Evolutionary conservation across 2,329 filamentous ascomycete species (phyloP), one percentile per base, ranked within the genome.

Genomic region (Pseudogymnoascus sp.): DNA sequence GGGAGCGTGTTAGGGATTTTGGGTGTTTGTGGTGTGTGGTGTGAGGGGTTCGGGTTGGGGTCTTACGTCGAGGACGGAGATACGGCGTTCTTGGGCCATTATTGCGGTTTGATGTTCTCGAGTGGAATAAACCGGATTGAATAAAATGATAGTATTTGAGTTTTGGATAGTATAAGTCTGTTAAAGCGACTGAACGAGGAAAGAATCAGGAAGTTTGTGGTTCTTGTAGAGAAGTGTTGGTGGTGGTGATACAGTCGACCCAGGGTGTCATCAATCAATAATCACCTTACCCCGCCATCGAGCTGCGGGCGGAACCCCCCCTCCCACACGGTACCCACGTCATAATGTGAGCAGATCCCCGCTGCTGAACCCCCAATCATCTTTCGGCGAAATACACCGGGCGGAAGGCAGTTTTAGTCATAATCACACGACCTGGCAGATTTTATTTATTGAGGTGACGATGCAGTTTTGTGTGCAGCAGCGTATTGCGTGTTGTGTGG

Each of bases 281-380:
- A 57, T 57, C 51, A 57, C 51, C 51, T 57, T 57, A 57, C 51
- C 51, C 51, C 51, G 51, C 51, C 51, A 57, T 57, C 23, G 6
- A 16, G 45, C 45, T 29, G 23, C 14, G 45, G 42, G 45, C 45
- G 45, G 51, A 57, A 57, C 51, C 51, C 51, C 51, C 36, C 51
- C 47, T 31, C 4, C 21, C 21, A 21, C 10, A 12, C 21, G 10
- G 5, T 14, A 36, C n/a, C 51, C 51, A 57, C 51, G 51, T 57
- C 51, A 57, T 57, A 57, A 21, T 57, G 51, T 57, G n/a, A 36
- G 29, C 51, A 57, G 5, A 57, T 57, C 51, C 51, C 51, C 51
- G 29, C 51, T 34, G 29, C 51, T 57, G 29, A 29, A 57, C 51
- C 51, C 39, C 51, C 51, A 57, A 57, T 57, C 51, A 57, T 12